phyloP scores from a whole-genome alignment of 1,139 yeast species.

The Blastobotrys aristatus region DNA sequence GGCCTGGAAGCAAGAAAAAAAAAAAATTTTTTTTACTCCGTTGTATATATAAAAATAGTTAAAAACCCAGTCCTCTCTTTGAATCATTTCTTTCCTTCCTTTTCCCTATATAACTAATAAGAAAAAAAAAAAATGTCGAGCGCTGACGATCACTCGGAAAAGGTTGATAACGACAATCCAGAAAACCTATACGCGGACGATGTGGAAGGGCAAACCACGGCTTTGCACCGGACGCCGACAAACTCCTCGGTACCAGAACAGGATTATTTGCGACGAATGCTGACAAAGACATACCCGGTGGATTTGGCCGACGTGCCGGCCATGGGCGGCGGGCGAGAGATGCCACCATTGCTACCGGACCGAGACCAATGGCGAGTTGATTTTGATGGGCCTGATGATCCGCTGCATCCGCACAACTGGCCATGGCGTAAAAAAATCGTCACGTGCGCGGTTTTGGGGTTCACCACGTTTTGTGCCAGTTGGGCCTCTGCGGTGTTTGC shows the following conservation, averaged over 20 bases:
- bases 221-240: not conserved
- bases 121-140: not conserved
- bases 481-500: slow-evolving; percentile 44
- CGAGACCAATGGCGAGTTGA: slow-evolving; percentile 46
- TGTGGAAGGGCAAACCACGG: slow-evolving; percentile 4
- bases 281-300: not conserved
- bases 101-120: not conserved
- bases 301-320: not conserved
- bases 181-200: not conserved
- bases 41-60: not conserved
- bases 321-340: slow-evolving; percentile 45
- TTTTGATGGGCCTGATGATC: slow-evolving; percentile 50
- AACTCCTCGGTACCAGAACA: not conserved
- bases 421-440: slow-evolving; percentile 34
- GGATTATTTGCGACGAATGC: not conserved
- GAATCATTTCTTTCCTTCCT: not conserved
- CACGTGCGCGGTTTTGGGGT: slow-evolving; percentile 34
- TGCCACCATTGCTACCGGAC: slow-evolving; percentile 47
- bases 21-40: not conserved
- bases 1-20: not conserved
- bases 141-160: not conserved
- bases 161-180: not conserved
- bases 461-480: slow-evolving; percentile 37
- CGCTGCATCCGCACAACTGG: slow-evolving; percentile 48
- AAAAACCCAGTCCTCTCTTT: not conserved